Evolutionary conservation across 1,139 yeast genomes (phyloP).

Genomic region (Suhomyces guaymorum): DNA sequence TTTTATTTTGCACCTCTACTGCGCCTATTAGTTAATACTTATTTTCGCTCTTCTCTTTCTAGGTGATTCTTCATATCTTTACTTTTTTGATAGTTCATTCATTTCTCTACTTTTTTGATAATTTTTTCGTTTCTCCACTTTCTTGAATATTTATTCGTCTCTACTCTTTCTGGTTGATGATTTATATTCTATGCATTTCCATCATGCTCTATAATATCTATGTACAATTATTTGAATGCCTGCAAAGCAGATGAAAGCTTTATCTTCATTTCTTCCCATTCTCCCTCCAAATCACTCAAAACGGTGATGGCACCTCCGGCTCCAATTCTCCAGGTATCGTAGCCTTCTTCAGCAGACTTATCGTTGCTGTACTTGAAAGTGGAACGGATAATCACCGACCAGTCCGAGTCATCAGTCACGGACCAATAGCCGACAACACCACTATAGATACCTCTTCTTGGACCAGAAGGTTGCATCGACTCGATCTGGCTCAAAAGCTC

Average conservation of each 20-base stretch:
- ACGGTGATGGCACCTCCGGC: slow-evolving; percentile 99
- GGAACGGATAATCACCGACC: slow-evolving; percentile 94
- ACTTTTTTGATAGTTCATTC: too few relatives aligned
- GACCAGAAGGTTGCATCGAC: slow-evolving; percentile 37
- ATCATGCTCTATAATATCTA: not conserved
- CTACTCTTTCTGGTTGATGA: too few relatives aligned
- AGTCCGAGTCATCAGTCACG: slow-evolving; percentile 81
- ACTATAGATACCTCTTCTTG: slow-evolving; percentile 83
- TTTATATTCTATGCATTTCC: slow-evolving; percentile 2
- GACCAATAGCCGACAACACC: slow-evolving; percentile 98
- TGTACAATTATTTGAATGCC: slow-evolving; percentile 40
- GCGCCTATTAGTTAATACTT: too few relatives aligned
- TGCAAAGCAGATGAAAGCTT: slow-evolving; percentile 80
- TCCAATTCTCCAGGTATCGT: slow-evolving; percentile 76
- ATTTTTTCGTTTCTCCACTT: too few relatives aligned
- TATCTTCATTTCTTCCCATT: slow-evolving; percentile 89
- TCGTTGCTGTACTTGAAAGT: slow-evolving; percentile 66
- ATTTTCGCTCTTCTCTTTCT: too few relatives aligned
- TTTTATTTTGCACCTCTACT: too few relatives aligned
- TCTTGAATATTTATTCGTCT: too few relatives aligned
- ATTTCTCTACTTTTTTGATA: too few relatives aligned
- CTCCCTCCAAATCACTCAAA: slow-evolving; percentile 74
- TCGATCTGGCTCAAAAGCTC: slow-evolving; percentile 68
- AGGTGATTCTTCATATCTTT: too few relatives aligned
- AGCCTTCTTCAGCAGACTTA: slow-evolving; percentile 29